Percentiles rank a stretch among this genome's conserved stretches.
Evolutionary conservation across 1,139 yeast genomes (phyloP).

Genomic region (Yamadazyma sp.): DNA sequence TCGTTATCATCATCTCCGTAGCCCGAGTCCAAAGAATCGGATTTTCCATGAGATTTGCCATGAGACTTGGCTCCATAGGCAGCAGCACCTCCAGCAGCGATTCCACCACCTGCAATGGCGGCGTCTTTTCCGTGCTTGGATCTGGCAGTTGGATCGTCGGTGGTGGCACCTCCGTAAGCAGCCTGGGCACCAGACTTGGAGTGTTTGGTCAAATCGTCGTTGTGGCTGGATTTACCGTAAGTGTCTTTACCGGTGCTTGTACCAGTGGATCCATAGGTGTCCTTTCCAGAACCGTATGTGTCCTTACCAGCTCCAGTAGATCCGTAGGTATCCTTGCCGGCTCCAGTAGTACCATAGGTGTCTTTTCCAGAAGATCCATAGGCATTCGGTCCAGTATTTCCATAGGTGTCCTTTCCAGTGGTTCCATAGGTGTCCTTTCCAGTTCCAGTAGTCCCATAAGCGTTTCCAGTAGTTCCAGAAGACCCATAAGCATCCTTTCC

Average conservation of each 20-base stretch:
- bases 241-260: background rate
- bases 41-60: constrained; percentile 7
- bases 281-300: background rate
- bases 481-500: constrained; percentile 9
- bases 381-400: constrained; percentile 13
- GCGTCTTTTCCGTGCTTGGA: constrained; percentile 16
- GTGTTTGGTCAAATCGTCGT: constrained; percentile 11
- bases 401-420: constrained; percentile 15
- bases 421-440: constrained; percentile 5
- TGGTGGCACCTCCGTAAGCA: constrained; percentile 10
- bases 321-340: constrained; percentile 8
- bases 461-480: constrained; percentile 11
- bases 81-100: constrained; percentile 15
- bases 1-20: constrained; percentile 7
- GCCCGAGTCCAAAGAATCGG: constrained; percentile 8
- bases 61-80: constrained; percentile 9
- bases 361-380: constrained; percentile 14
- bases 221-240: constrained; percentile 6
- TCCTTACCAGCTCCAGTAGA: constrained; percentile 6
- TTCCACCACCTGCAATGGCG: constrained; percentile 14
- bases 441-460: constrained; percentile 9
- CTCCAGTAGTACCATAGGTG: constrained; percentile 8
- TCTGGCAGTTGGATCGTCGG: constrained; percentile 13
- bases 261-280: too few relatives aligned
- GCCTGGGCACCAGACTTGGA: constrained; percentile 12